A percentile compares a stretch with the other conserved stretches of the same genome.
phyloP scores from a whole-genome alignment of 495 filamentous ascomycete genomes.

The Copromyces sp. region DNA sequence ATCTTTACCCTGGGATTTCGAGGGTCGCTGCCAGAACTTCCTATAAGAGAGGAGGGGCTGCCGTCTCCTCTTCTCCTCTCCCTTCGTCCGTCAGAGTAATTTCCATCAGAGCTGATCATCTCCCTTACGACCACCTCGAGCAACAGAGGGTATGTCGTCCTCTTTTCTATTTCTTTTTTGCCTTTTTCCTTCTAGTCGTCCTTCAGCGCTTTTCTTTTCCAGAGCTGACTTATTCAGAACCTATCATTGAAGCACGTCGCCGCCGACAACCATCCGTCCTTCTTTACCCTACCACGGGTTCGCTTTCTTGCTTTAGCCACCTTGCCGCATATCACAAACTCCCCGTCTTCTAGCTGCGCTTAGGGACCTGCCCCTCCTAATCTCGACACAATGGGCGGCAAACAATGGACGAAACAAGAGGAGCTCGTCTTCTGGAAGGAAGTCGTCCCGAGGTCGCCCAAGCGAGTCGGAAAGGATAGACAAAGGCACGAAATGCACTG shows the following conservation, averaged over 20 bases:
- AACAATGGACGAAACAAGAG: constrained; percentile 28
- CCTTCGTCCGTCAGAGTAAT: background rate
- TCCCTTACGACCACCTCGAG: background rate
- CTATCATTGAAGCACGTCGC: background rate
- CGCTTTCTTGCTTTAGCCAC: background rate
- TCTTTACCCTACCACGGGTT: background rate
- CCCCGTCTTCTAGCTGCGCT: background rate
- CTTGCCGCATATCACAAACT: background rate
- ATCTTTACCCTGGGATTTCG: background rate
- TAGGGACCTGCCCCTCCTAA: background rate
- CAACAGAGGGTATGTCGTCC: background rate
- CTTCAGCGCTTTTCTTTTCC: background rate
- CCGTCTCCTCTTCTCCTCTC: background rate
- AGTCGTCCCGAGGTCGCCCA: constrained; percentile 26
- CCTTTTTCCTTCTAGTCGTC: background rate
- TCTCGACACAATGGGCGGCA: constrained; percentile 29
- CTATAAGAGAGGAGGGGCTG: background rate
- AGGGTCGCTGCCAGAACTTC: background rate
- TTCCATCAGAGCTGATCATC: background rate
- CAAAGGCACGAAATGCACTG: constrained; percentile 20
- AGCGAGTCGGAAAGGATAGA: constrained; percentile 21
- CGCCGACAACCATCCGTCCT: background rate
- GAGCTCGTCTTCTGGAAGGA: constrained; percentile 32
- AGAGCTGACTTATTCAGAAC: background rate
- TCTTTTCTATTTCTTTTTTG: background rate